Conservation (phyloP, 192 early-diverging fungal species). For the Linnemannia schmuckeri region DNA sequence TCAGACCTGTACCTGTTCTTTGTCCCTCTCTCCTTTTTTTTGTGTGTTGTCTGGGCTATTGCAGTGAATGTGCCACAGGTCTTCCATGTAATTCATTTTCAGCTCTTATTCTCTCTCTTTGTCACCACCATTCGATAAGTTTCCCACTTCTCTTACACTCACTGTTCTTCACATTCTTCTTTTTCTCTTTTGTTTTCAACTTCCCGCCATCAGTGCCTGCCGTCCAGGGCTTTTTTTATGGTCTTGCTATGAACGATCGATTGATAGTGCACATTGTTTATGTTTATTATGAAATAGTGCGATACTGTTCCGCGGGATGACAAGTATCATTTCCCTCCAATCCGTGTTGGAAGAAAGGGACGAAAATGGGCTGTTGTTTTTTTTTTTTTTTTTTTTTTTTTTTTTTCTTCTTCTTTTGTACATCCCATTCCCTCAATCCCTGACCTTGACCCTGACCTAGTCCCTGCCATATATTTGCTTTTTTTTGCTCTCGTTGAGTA, state of each 20-base stretch:
- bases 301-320: background rate
- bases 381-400: background rate
- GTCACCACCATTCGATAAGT: background rate
- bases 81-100: background rate
- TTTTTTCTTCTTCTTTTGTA: background rate
- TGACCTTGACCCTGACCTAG: background rate
- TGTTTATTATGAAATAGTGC: too few species aligned
- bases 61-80: too few species aligned
- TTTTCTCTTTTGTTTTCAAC: background rate
- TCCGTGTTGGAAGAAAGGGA: too few species aligned
- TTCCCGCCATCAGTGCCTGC: conserved; percentile 1
- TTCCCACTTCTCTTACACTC: background rate
- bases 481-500: background rate
- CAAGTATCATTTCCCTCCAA: background rate
- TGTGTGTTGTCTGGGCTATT: too few species aligned
- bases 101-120: background rate
- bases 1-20: background rate
- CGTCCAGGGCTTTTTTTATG: background rate
- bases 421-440: background rate
- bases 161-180: background rate
- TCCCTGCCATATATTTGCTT: too few species aligned
- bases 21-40: background rate
- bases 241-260: too few species aligned
- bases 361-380: background rate
- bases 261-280: too few species aligned